Evolutionary conservation across 768 basidiomycete species (phyloP), one percentile per base, ranked within the genome.

Genomic region (Boletales sp.): DNA sequence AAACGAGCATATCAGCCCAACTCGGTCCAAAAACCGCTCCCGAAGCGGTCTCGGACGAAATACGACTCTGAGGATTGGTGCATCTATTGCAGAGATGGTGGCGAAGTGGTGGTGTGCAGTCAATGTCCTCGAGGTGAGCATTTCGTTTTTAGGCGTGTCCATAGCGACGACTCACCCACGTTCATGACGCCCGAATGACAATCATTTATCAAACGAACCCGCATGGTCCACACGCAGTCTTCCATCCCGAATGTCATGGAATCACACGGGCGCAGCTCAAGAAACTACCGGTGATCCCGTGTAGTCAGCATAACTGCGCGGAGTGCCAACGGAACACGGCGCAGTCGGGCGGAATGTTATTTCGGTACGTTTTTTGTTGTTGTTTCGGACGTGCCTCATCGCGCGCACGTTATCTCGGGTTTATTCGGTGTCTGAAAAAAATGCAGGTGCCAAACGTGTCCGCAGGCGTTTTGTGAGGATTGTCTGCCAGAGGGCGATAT

Each of bases 1-100:
- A 39, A 48, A 45, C 46, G 36, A 54, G 40, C 40, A 14, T 24
- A 54, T 50, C 43, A 60, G 61, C 21, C 55, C 36, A 44, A 50
- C 31, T 47, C 47, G 21, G 11, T 36, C 47, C 46, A 60, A 53
- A 42, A 56, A 9, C 5, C 50, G 35, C 55, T 48, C 19, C 64
- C 66, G 54, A 74, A 76, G 54, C 60, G 61, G n/a, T 57, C 60
- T 35, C 67, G 49, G 60, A 52, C 45, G 19, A 69, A 69, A 59
- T 76, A 71, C 47, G 81, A 78, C 4, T 75, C 69, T 27, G 80
- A 84, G 59, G 81, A 84, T 52, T 81, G 72, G 67, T 84, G 83
- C 60, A 74, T 78, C 32, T 66, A 73, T 49, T 84, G 83, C 61
- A 70, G 77, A 30, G 83, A 84, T 44, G 83, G 82, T 2, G 82